A percentile compares a stretch with the other conserved stretches of the same genome.
Conservation (phyloP, 139 green algal species). For the Chlamydomonas schloesseri region DNA sequence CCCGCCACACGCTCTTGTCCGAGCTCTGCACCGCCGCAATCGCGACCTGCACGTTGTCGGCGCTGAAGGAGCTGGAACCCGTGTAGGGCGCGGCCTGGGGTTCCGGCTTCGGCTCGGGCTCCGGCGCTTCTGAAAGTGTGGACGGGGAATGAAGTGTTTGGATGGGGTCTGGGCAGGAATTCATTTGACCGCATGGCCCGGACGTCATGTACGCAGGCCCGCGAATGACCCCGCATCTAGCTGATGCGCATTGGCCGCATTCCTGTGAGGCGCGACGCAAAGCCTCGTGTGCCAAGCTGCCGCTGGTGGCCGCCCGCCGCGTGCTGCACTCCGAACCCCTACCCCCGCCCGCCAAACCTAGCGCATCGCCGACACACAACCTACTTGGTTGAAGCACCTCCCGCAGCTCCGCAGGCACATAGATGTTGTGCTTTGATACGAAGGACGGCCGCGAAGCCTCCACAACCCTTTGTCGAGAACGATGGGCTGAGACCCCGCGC, state of each 20-base stretch:
- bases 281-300: no score
- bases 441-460: background rate
- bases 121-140: background rate
- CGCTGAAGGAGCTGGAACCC: background rate
- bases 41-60: background rate
- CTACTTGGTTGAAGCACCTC: background rate
- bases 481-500: background rate
- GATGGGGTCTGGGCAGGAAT: background rate
- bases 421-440: background rate
- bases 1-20: background rate
- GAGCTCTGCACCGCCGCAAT: background rate
- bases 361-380: background rate
- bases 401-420: constrained; percentile 19
- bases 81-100: background rate
- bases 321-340: no score
- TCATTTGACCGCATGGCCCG: no score
- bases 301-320: no score
- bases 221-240: no score
- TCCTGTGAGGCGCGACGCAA: no score
- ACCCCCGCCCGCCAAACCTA: no score
- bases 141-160: background rate
- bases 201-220: no score
- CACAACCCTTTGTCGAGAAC: background rate
- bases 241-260: no score
- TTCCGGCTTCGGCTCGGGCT: no score